Percentiles rank a stretch among this genome's conserved stretches.
Evolutionary conservation across 192 early-diverging fungal species (phyloP).

Genomic region (Coemansia sp.): DNA sequence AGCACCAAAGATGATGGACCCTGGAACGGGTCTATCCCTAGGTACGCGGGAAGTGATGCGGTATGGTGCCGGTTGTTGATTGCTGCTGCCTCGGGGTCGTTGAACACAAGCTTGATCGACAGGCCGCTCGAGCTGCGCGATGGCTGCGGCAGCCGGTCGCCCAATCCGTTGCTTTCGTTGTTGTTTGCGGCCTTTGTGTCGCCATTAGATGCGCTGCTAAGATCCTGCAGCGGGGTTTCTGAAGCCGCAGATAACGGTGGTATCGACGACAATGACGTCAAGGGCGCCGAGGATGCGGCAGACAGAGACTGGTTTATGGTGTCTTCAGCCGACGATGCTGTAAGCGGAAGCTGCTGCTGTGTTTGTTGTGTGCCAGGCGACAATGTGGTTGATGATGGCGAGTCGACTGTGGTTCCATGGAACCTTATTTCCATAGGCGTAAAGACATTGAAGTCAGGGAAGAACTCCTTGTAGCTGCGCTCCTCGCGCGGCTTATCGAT

Average conservation of each 20-base stretch:
- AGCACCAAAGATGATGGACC: not conserved
- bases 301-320: not conserved
- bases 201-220: not conserved
- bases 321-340: not conserved
- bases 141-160: not conserved
- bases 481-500: slow-evolving; percentile 81
- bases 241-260: slow-evolving; percentile 2
- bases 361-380: not conserved
- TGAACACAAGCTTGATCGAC: slow-evolving; percentile 37
- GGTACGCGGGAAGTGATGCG: not conserved
- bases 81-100: slow-evolving; percentile 20
- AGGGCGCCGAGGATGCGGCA: not conserved
- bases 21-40: not conserved
- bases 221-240: not conserved
- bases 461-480: slow-evolving; percentile 74
- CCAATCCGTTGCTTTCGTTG: not conserved
- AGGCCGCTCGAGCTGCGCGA: slow-evolving; percentile 36
- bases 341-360: not conserved
- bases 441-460: slow-evolving; percentile 70
- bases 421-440: slow-evolving; percentile 17
- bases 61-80: not conserved
- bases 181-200: not conserved
- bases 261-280: slow-evolving; percentile 2
- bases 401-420: not conserved
- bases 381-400: not conserved